Base-by-base conservation (phyloP, 352 stramenopile genomes). In the Peronospora destructor region DNA sequence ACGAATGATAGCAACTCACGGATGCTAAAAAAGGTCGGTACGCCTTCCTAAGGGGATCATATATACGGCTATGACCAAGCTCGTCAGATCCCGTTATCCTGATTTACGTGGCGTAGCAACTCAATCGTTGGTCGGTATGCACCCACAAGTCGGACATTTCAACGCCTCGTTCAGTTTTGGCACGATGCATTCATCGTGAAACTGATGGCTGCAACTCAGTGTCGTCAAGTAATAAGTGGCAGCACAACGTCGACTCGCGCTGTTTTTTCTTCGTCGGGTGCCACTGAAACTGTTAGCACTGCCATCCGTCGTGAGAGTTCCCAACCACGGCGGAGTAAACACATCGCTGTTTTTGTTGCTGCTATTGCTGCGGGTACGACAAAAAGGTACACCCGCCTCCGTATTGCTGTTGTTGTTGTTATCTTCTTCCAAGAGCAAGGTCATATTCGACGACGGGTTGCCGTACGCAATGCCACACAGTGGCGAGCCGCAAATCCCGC, bases 181-280 rank as follows among this genome's bases (percentile, higher is more conserved):
- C 12, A 91, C 71, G 64, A 87, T 87, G 56, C 80, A 91, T 52
- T 91, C 79, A 53, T 90, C 79, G 57, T 90, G 79, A 55, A 90
- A 90, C 41, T 84, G 74, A 45, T 90, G 79, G 39, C 80, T 73
- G 14, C 80, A 91, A 30, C 65, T 68, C 14, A 91, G 64, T 36
- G 67, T 85, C 64, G 79, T 87, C 25, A 85, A 49, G 58, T 86
- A 87, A 45, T 85, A 71, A 26, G 68, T 72, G 21, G 49, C 49
- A 29, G 51, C 56, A 40, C 55, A 49, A 43, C 55, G 58, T 14
- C 56, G 63, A 43, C 61, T 69, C 1, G 38, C 45, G 30, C 32
- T n/a, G n/a, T n/a, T 54, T 4, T 41, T 58, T 13, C 49, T 56
- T 2, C 40, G 45, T 46, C 40, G 29, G 19, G 32, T 32, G 14